Base-by-base conservation (phyloP, 768 basidiomycete species). In the Phylloporus scabripes region DNA sequence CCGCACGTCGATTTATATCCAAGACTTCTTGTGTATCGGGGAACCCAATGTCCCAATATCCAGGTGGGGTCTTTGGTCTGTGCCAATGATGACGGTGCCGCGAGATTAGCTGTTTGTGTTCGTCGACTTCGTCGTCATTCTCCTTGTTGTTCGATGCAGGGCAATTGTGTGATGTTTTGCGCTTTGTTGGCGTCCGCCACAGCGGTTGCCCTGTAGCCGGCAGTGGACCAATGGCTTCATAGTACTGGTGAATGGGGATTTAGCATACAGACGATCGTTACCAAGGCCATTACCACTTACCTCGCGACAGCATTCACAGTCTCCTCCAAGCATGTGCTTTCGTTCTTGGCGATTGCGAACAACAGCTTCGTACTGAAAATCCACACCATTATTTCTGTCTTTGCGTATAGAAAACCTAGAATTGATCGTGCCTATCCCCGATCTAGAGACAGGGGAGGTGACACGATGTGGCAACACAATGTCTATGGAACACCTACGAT, bases 31-130 rank as follows among this genome's bases (percentile, higher is more conserved):
- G 92, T 4, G 92, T 93, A 55, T 75, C 73, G 1, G 93, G 93
- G 62, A 97, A 94, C 1, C 87, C 91, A 49, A 94, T 92, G 48
- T 84, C 75, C 89, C 92, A 94, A 67, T 89, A 95, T 14, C 81
- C 82, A 1, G 90, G 91, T 10, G 93, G 93, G 1, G 90, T 92
- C 43, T 73, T 76, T 1, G 82, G 74, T 40, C 80, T 74, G 24
- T 73, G 74, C 87, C 86, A 91, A 17, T 82, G 75, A 50, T 82
- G 75, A 14, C 85, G 75, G 63, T 90, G 87, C 26, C 83, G 74
- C 32, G 85, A 89, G 43, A 90, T 83, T 7, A 73, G 69, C 53
- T 86, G 76, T 66, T 80, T 81, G 61, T 87, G 89, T n/a, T 73
- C 68, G 11, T 69, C 69, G 38, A 69, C 62, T 1, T 56, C 60